phyloP scores from a whole-genome alignment of 495 filamentous ascomycete genomes.

The Lasiosphaeria ovina region DNA sequence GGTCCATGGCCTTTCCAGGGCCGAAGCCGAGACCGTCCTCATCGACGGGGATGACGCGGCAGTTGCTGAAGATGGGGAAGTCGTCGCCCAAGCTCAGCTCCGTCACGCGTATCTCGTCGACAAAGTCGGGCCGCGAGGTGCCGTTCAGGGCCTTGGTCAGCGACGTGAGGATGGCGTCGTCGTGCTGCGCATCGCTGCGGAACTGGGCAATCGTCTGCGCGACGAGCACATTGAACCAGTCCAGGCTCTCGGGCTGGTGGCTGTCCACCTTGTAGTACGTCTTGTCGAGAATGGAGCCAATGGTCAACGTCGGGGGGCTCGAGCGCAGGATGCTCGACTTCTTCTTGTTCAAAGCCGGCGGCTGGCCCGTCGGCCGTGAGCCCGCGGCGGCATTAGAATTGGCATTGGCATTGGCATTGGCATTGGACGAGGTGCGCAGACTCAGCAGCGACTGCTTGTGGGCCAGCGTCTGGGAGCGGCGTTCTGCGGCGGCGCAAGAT shows the following conservation, averaged over 20 bases:
- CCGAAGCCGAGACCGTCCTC: slow-evolving; percentile 57
- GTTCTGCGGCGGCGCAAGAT: slow-evolving; percentile 64
- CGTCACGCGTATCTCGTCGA: slow-evolving; percentile 89
- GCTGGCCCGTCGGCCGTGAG: slow-evolving; percentile 21
- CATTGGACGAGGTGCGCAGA: slow-evolving; percentile 36
- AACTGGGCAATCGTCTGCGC: slow-evolving; percentile 97
- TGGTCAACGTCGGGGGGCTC: slow-evolving; percentile 62
- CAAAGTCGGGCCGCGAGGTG: slow-evolving; percentile 78
- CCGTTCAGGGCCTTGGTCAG: slow-evolving; percentile 86
- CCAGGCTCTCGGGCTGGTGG: slow-evolving; percentile 96
- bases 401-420: too few species aligned
- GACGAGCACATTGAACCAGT: slow-evolving; percentile 98
- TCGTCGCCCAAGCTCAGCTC: slow-evolving; percentile 93
- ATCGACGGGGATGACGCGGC: slow-evolving; percentile 83
- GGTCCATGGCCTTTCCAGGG: slow-evolving; percentile 47
- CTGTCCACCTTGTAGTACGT: slow-evolving; percentile 97
- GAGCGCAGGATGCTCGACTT: slow-evolving; percentile 70
- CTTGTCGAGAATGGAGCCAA: slow-evolving; percentile 87
- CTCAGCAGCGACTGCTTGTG: slow-evolving; percentile 66
- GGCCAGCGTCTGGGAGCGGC: slow-evolving; percentile 60
- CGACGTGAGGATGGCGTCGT: slow-evolving; percentile 92
- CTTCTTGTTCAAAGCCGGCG: slow-evolving; percentile 62
- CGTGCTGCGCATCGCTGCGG: slow-evolving; percentile 80
- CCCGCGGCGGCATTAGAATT: slow-evolving; percentile 36
- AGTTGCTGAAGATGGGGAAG: slow-evolving; percentile 98